Evolutionary conservation across 2,329 filamentous ascomycete genomes (phyloP).

Genomic region (Sporothrix brunneoviolacea): DNA sequence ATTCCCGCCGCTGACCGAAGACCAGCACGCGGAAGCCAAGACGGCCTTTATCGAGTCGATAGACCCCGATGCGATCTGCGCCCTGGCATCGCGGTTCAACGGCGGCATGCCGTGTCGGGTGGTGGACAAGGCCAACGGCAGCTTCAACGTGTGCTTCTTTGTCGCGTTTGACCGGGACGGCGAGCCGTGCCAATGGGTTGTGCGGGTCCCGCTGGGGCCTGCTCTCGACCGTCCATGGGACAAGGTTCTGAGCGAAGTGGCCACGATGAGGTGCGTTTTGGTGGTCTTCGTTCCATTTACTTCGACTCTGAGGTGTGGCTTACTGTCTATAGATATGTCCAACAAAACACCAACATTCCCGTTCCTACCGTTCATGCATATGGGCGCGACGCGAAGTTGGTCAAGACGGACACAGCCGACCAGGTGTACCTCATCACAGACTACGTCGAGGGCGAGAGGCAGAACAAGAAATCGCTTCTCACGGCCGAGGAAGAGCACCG

Average conservation of each 20-base stretch:
- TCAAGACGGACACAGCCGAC: background rate
- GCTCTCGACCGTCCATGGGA: slow-evolving; percentile 20
- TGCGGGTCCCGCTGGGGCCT: slow-evolving; percentile 22
- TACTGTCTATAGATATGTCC: no score
- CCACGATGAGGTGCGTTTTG: slow-evolving; percentile 20
- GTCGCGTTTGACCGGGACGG: slow-evolving; percentile 5
- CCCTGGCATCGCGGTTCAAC: background rate
- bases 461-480: slow-evolving; percentile 15
- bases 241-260: slow-evolving; percentile 24
- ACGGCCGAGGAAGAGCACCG: slow-evolving; percentile 2
- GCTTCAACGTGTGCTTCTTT: slow-evolving; percentile 12
- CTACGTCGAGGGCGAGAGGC: slow-evolving; percentile 17
- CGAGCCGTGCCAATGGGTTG: slow-evolving; percentile 18
- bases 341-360: slow-evolving; percentile 20
- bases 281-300: no score
- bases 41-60: no score
- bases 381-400: slow-evolving; percentile 12
- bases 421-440: slow-evolving; percentile 21
- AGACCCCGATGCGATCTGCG: no score
- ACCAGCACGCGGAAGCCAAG: no score
- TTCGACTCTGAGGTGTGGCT: no score
- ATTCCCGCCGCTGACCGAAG: no score
- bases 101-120: slow-evolving; percentile 1
- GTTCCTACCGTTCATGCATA: slow-evolving; percentile 20
- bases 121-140: background rate